Percentiles rank a stretch among this genome's conserved stretches.
Evolutionary conservation across 2,329 filamentous ascomycete species (phyloP).

Genomic region (Colletotrichum spaethianum): DNA sequence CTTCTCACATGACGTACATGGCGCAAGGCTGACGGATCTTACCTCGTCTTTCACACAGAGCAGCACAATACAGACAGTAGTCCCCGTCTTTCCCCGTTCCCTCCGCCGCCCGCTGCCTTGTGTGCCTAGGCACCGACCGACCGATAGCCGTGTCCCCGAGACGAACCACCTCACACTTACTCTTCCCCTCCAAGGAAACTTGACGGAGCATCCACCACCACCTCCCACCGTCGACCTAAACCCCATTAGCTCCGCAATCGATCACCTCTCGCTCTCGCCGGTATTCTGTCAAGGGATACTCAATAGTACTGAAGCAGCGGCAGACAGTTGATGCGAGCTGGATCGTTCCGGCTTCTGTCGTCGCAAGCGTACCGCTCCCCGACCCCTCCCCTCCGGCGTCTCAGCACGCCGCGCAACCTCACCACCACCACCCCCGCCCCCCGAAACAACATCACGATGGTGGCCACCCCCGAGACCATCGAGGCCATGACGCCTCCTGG

Average conservation of each 20-base stretch:
- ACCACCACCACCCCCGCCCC: background rate
- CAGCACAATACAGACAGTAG: slow-evolving; percentile 1
- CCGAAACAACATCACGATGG: slow-evolving; percentile 31
- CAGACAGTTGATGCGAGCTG: slow-evolving; percentile 6
- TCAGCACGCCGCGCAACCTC: slow-evolving; percentile 18
- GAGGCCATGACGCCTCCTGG: slow-evolving; percentile 42
- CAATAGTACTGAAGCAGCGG: background rate
- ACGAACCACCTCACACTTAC: slow-evolving; percentile 2
- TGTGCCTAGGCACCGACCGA: slow-evolving; percentile 21
- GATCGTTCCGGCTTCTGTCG: slow-evolving; percentile 1
- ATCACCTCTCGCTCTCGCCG: background rate
- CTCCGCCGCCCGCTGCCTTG: slow-evolving; percentile 11
- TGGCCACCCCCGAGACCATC: slow-evolving; percentile 39
- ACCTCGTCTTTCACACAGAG: slow-evolving; percentile 6
- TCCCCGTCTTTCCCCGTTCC: slow-evolving; percentile 37
- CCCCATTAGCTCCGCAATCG: background rate
- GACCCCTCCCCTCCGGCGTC: slow-evolving; percentile 21
- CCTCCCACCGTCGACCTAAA: background rate
- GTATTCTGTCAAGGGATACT: background rate
- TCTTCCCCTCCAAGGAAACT: background rate
- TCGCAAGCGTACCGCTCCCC: slow-evolving; percentile 3
- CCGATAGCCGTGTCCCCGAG: slow-evolving; percentile 28
- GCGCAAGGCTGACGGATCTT: slow-evolving; percentile 36
- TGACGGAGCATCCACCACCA: background rate
- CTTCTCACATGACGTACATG: slow-evolving; percentile 32